Conservation (phyloP, 257 asterid genomes). For the Solanum dulcamara region DNA sequence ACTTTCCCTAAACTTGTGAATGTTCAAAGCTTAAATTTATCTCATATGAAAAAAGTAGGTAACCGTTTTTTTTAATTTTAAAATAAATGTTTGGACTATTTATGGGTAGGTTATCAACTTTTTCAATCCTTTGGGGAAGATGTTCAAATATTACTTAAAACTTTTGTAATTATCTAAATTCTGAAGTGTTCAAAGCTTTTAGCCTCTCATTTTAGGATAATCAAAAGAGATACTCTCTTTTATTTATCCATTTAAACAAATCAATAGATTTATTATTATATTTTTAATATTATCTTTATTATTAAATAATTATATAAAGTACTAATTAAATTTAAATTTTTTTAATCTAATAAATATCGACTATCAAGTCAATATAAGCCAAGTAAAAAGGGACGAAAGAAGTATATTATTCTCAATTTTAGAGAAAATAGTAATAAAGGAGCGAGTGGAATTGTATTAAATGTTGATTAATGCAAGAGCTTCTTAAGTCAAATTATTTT, state of each 20-base stretch:
- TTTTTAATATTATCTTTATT: not conserved
- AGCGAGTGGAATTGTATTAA: not conserved
- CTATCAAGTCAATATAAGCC: not conserved
- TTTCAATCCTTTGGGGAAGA: not conserved
- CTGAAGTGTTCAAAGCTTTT: not conserved
- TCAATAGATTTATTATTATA: not conserved
- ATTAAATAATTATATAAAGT: not conserved
- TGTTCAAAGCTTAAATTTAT: not conserved
- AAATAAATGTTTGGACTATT: not conserved
- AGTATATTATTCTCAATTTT: not conserved
- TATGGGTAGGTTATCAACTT: not conserved
- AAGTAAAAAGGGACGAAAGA: not conserved
- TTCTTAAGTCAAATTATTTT: not conserved
- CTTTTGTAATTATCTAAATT: not conserved
- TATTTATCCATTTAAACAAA: not conserved
- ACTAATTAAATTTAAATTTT: no score
- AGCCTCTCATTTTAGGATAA: not conserved
- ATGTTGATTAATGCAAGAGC: not conserved
- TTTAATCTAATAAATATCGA: no score
- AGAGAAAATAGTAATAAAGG: not conserved
- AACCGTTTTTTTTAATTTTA: not conserved
- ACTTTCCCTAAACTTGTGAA: not conserved
- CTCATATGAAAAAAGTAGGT: not conserved
- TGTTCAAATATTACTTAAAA: not conserved
- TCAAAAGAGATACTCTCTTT: no score